Evolutionary conservation across 2,329 filamentous ascomycete genomes (phyloP), one percentile per base, ranked within the genome.

Genomic region (Aspergillus bombycis): DNA sequence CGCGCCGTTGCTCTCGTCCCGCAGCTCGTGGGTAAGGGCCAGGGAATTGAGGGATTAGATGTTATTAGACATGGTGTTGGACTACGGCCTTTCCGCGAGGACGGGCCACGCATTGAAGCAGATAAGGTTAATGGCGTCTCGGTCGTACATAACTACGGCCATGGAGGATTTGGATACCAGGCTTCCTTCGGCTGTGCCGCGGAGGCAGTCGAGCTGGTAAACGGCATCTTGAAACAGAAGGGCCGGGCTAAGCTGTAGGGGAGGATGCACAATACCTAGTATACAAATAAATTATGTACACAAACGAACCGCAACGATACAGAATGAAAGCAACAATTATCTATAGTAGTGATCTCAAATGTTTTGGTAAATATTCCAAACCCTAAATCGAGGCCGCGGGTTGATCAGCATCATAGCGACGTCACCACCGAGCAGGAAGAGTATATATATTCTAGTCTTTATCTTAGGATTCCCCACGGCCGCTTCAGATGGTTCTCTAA

Each of bases 11-110:
- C 69, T 3, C 64, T 78, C 14, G 75, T 73, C 41, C 78, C 79
- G 0, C 66, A 72, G n/a, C 71, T 80, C 3, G 76, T 79, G 5
- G 86, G 90, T 3, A 84, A 89, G 77, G 78, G 78, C 1, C 72
- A 78, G 62, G 90, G 92, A 0, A 85, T 94, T 30, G 86, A 92
- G 74, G 89, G 85, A 23, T 76, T 97, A 65, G 88, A 89, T 74
- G 83, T 97, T 23, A 84, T 97, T 57, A 84, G 93, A 21, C 93
- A 97, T 75, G 91, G 88, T 4, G 93, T 96, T 16, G 94, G 94
- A 0, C 73, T 97, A 70, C 84, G 94, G 63, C 94, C 94, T 6
- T 86, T 89, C 74, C 83, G 94, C 58, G 84, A 87, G 61, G 89
- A 85, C 1, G 93, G 93, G 0, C 88, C 92, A 23, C 85, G 93